Conservation (phyloP, 1,284 basidiomycete genomes). For the Entoloma clypeatum region DNA sequence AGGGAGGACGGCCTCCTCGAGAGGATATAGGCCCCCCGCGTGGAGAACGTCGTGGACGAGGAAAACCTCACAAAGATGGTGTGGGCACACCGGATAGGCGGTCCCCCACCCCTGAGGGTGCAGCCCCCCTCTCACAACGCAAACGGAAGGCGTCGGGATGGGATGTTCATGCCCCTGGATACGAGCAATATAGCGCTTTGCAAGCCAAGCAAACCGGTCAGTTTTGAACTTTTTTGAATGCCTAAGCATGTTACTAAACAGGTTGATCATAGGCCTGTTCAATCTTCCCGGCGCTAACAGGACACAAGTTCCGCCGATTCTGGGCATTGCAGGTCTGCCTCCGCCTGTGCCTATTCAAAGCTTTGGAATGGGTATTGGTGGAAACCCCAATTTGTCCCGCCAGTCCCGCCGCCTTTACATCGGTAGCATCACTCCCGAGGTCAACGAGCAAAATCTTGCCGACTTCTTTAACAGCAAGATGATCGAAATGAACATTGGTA, state of each 20-base stretch:
- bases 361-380: conserved; percentile 80
- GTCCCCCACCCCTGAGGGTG: conserved; percentile 89
- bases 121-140: conserved; percentile 80
- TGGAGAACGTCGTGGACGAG: conserved; percentile 37
- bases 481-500: conserved; percentile 85
- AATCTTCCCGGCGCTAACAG: conserved; percentile 90
- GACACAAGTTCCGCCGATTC: conserved; percentile 79
- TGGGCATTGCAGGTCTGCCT: conserved; percentile 73
- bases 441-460: conserved; percentile 86
- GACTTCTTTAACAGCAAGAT: conserved; percentile 96
- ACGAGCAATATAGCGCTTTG: conserved; percentile 90
- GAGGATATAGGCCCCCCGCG: conserved; percentile 23
- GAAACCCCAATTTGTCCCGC: conserved; percentile 81
- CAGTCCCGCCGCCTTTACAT: conserved; percentile 95
- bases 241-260: neutral
- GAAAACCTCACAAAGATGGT: conserved; percentile 39
- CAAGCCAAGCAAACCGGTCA: conserved; percentile 95
- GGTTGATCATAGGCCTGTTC: conserved; percentile 65
- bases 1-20: conserved; percentile 23
- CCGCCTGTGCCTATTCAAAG: conserved; percentile 79
- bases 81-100: conserved; percentile 71
- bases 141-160: conserved; percentile 88
- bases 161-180: conserved; percentile 94
- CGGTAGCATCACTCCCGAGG: conserved; percentile 89
- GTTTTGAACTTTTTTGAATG: neutral